Evolutionary conservation across 345 rosid species (phyloP), one percentile per base, ranked within the genome.

Genomic region (Lepidium africanum): DNA sequence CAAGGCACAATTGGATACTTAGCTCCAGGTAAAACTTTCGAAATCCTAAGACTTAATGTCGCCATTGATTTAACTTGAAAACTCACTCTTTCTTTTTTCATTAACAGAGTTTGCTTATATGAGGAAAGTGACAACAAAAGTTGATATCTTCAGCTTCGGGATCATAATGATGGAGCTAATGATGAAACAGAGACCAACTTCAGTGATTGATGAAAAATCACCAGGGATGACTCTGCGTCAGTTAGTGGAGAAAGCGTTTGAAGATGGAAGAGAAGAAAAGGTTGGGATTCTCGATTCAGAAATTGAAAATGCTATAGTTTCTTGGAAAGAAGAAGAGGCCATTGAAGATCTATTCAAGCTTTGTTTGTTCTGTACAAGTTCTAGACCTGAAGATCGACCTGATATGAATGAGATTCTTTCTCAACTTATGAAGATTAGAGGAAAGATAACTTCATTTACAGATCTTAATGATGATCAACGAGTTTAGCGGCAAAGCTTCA

Each of bases 1-100:
- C 67, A 86, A 67, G 98, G 96, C 81, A 92, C 96, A 5, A 79
- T 90, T 14, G 98, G 98, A 65, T 92, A 92, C 84, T 55, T 92
- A 77, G 98, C 96, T 68, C 98, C 98, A 71, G 96, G 96, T 92
- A 82, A 56, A 13, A 51, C 27, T 51, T 33, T 35, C 36, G 1
- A 47, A 48, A 15, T 10, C 16, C 16, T 41, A 41, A 30, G 41
- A 53, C 35, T 27, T 25, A 16, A 9, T 15, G 39, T 37, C 6
- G 17, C 19, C 42, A 40, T 32, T 19, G 37, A 38, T 25, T 59
- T 21, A 56, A 27, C 30, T n/a, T 43, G 9, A 30, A 51, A 30
- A 2, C 1, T 41, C 30, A 16, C 41, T 58, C 6, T 30, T 13
- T 49, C 13, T 19, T 11, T 13, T 42, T 43, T 42, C 13, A 11